Conservation (phyloP, 2,329 filamentous ascomycete genomes). For the Ascomycota sp. region DNA sequence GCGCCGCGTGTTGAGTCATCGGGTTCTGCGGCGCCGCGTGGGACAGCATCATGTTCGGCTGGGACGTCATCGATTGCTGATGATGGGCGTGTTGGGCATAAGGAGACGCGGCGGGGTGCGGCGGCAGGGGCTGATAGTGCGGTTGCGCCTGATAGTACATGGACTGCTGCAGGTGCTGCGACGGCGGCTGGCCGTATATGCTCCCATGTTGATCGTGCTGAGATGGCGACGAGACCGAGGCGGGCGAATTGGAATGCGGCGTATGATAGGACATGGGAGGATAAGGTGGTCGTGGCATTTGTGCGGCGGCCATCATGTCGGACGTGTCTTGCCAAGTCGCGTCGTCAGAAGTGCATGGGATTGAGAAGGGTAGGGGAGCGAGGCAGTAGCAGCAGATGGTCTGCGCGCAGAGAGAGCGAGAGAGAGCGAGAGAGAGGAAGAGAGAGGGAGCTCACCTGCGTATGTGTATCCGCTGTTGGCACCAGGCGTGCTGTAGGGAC, state of each 20-base stretch:
- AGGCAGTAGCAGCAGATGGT: constrained; percentile 6
- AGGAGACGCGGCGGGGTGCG: constrained; percentile 37
- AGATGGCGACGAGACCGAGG: constrained; percentile 77
- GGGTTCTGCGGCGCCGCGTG: constrained; percentile 35
- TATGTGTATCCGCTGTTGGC: constrained; percentile 70
- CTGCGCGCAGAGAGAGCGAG: constrained; percentile 3
- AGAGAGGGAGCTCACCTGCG: constrained; percentile 40
- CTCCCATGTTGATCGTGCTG: constrained; percentile 76
- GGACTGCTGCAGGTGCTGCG: constrained; percentile 57
- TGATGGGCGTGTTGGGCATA: constrained; percentile 37
- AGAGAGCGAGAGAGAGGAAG: neutral
- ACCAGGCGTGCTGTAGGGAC: constrained; percentile 66
- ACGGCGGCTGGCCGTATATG: constrained; percentile 62
- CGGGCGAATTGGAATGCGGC: constrained; percentile 84
- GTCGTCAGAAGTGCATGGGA: no score
- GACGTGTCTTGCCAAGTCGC: no score
- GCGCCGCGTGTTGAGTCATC: constrained; percentile 36
- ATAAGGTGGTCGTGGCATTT: constrained; percentile 59
- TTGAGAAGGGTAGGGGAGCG: no score
- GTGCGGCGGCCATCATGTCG: constrained; percentile 46
- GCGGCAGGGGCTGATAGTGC: constrained; percentile 45
- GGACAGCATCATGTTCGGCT: constrained; percentile 47
- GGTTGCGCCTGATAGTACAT: constrained; percentile 54
- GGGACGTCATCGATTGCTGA: constrained; percentile 39
- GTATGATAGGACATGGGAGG: constrained; percentile 84